A percentile compares a stretch with the other conserved stretches of the same genome.
Evolutionary conservation across 2,329 filamentous ascomycete species (phyloP).

Genomic region (Cladophialophora chaetospira): DNA sequence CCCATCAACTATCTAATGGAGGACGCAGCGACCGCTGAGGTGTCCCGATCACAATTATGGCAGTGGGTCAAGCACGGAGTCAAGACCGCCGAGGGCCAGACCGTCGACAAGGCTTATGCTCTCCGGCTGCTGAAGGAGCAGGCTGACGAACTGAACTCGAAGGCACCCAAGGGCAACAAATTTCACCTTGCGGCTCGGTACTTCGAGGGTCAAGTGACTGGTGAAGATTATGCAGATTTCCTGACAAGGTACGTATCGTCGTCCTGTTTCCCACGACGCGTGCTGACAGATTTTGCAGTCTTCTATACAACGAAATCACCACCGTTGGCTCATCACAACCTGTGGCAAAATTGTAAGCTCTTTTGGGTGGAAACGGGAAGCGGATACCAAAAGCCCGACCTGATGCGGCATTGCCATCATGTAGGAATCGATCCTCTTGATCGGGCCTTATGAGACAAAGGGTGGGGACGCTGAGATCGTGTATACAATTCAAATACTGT

Average conservation of each 20-base stretch:
- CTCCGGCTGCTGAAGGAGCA: slow-evolving; percentile 85
- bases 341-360: slow-evolving; percentile 61
- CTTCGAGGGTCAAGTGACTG: slow-evolving; percentile 88
- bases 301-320: slow-evolving; percentile 88
- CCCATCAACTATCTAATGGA: slow-evolving; percentile 99
- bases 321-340: slow-evolving; percentile 60
- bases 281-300: slow-evolving; percentile 48
- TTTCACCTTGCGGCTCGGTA: slow-evolving; percentile 88
- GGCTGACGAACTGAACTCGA: slow-evolving; percentile 70
- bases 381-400: background rate
- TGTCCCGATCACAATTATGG: slow-evolving; percentile 92
- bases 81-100: slow-evolving; percentile 82
- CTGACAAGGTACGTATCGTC: slow-evolving; percentile 69
- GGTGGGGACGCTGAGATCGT: no score
- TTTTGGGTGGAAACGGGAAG: background rate
- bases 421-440: background rate
- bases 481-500: no score
- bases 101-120: slow-evolving; percentile 88
- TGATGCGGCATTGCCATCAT: background rate
- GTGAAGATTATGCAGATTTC: slow-evolving; percentile 97
- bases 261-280: slow-evolving; percentile 12
- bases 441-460: no score
- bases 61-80: slow-evolving; percentile 82
- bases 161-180: slow-evolving; percentile 86
- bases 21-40: slow-evolving; percentile 95